A percentile compares a stretch with the other conserved stretches of the same genome.
These are phyloP conservation scores for Metschnikowia arizonensis DNA, from an alignment of 805 yeast species.

Conservation along the genomic window DNA sequence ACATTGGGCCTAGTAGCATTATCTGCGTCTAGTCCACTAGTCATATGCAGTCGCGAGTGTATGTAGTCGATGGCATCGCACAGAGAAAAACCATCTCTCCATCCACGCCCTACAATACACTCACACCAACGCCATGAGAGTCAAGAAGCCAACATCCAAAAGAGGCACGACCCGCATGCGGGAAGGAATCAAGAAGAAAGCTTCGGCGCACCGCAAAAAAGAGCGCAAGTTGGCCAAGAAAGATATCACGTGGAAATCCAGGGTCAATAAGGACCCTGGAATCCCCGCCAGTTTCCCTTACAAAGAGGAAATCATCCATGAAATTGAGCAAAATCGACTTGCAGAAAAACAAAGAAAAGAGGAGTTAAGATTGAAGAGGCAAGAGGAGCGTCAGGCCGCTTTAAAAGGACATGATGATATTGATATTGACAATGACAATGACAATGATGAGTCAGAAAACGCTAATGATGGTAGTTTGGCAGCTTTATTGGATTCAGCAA, in stretches of 20 bases:
- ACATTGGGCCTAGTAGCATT: too few relatives aligned
- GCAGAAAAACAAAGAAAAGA: conserved; percentile 52
- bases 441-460: conserved; percentile 37
- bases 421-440: conserved; percentile 33
- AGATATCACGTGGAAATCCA: conserved; percentile 92
- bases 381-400: conserved; percentile 44
- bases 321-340: conserved; percentile 62
- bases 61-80: conserved; percentile 14
- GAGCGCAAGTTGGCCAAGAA: conserved; percentile 77
- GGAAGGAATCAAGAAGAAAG: conserved; percentile 95
- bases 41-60: too few relatives aligned
- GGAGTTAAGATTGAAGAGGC: conserved; percentile 45
- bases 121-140: conserved; percentile 40
- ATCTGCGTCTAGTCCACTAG: too few relatives aligned
- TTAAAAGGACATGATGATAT: conserved; percentile 36
- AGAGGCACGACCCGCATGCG: conserved; percentile 89
- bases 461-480: conserved; percentile 52
- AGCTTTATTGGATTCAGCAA: conserved; percentile 87
- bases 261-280: conserved; percentile 82
- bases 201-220: conserved; percentile 86
- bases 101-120: background rate
- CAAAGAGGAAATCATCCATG: conserved; percentile 73
- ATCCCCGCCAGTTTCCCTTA: conserved; percentile 94
- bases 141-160: conserved; percentile 70
- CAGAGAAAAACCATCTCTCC: conserved; percentile 2